Evolutionary conservation across 2,329 filamentous ascomycete genomes (phyloP).

Genomic region (Neonectria sp.): DNA sequence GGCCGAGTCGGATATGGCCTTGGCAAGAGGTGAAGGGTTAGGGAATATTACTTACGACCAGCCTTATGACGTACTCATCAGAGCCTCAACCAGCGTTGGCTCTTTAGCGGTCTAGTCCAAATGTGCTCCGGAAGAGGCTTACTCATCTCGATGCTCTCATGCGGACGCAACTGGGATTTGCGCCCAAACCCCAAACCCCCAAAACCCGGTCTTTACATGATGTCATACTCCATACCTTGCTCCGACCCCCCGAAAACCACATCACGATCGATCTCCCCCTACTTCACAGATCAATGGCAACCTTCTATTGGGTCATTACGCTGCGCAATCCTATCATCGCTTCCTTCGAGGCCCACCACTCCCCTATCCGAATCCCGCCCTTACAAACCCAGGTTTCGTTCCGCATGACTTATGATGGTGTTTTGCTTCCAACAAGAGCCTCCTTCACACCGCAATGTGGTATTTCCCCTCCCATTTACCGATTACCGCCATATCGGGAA

Average conservation of each 20-base stretch:
- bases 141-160: background rate
- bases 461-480: background rate
- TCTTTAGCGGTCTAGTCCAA: background rate
- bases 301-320: background rate
- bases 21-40: background rate
- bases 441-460: background rate
- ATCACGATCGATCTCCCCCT: background rate
- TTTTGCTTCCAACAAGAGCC: background rate
- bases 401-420: background rate
- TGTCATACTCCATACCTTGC: constrained; percentile 12
- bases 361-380: too few relatives aligned
- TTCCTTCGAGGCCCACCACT: background rate
- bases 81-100: too few relatives aligned
- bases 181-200: background rate
- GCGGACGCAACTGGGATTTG: background rate
- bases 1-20: constrained; percentile 19
- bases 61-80: background rate
- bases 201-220: constrained; percentile 2
- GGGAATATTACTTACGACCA: background rate
- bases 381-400: background rate
- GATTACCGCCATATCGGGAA: background rate
- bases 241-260: background rate
- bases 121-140: background rate
- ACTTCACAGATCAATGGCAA: background rate
- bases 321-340: background rate